phyloP scores from a whole-genome alignment of 2,329 filamentous ascomycete species.

The Pseudogymnoascus sp. region DNA sequence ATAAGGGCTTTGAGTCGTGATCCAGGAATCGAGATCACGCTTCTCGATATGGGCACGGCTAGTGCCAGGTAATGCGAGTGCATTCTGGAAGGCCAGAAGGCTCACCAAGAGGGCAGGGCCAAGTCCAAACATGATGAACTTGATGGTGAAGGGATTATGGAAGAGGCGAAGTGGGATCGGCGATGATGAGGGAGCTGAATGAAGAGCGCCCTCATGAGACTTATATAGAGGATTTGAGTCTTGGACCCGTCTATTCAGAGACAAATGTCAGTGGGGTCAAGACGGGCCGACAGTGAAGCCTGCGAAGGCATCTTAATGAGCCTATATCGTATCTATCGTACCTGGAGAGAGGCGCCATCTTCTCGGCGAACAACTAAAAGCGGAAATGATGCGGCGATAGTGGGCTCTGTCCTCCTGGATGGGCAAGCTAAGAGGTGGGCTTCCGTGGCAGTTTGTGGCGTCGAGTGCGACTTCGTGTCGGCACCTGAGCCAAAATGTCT shows the following conservation, averaged over 20 bases:
- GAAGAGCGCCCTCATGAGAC: constrained; percentile 8
- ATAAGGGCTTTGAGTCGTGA: constrained; percentile 44
- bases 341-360: neutral
- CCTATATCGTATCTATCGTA: constrained; percentile 1
- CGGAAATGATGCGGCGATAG: neutral
- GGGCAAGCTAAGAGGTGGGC: neutral
- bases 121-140: constrained; percentile 44
- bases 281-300: neutral
- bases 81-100: constrained; percentile 44
- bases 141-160: constrained; percentile 10
- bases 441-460: neutral
- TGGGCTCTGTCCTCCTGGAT: neutral
- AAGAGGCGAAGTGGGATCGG: constrained; percentile 17
- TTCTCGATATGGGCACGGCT: constrained; percentile 34
- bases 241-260: constrained; percentile 6
- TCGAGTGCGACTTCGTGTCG: neutral
- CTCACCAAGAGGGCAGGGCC: constrained; percentile 45
- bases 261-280: constrained; percentile 2
- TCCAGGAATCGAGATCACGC: constrained; percentile 45
- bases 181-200: constrained; percentile 14
- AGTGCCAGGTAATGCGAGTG: constrained; percentile 40
- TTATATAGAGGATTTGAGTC: constrained; percentile 4
- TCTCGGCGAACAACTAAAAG: neutral
- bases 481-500: constrained; percentile 8
- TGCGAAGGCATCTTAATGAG: neutral